Evolutionary conservation across 192 early-diverging fungal species (phyloP).

Genomic region (Mortierella alpina): DNA sequence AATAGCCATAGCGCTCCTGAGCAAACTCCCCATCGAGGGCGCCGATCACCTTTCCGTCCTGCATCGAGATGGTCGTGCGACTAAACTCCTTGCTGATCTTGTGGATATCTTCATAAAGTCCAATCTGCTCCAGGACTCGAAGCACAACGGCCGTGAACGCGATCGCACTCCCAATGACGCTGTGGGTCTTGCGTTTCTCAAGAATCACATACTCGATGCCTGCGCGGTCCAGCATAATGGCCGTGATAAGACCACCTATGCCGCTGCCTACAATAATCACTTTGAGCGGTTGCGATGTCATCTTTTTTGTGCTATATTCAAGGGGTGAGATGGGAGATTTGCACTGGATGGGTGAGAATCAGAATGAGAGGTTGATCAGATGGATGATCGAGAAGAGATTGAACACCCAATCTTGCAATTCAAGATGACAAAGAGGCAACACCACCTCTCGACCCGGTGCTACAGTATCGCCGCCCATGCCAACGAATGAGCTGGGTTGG

Average conservation of each 20-base stretch:
- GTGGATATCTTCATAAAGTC: constrained; percentile 1
- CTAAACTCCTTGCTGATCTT: constrained; percentile 4
- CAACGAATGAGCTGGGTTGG: too few species aligned
- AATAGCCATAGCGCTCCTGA: not conserved
- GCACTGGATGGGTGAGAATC: too few species aligned
- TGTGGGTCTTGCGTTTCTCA: constrained; percentile 2
- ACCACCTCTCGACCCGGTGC: too few species aligned
- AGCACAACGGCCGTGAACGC: constrained; percentile 2
- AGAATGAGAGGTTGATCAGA: too few species aligned
- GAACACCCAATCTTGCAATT: too few species aligned
- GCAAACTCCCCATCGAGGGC: not conserved
- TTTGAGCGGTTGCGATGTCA: constrained; percentile 10
- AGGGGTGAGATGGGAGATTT: not conserved
- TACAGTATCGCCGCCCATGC: too few species aligned
- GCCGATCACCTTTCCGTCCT: not conserved
- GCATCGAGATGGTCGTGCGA: not conserved
- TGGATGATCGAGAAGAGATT: too few species aligned
- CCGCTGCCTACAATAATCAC: constrained; percentile 43
- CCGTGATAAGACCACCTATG: constrained; percentile 27
- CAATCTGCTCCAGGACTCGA: constrained; percentile 5
- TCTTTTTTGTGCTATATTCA: not conserved
- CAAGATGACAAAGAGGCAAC: too few species aligned
- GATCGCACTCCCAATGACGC: constrained; percentile 8
- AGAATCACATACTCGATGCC: constrained; percentile 40
- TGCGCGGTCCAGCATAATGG: constrained; percentile 38